These are phyloP conservation scores for Tinospora cordifolia DNA, from an alignment of 164 flowering plant genomes.

Conservation along the genomic window DNA sequence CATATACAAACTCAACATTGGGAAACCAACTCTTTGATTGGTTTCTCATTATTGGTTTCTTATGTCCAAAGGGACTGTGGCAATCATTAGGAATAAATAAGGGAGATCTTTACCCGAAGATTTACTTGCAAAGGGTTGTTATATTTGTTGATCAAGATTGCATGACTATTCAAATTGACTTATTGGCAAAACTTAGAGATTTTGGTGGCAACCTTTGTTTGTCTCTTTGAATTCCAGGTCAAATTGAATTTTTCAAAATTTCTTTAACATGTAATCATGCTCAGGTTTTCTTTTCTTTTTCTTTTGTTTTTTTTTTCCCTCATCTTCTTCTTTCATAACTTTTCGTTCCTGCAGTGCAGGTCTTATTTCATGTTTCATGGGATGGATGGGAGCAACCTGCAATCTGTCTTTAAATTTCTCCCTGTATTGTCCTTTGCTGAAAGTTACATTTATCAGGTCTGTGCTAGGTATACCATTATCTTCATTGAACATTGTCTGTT, in stretches of 20 bases:
- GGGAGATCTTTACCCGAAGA: background rate
- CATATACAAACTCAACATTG: background rate
- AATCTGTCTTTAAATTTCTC: constrained; percentile 57
- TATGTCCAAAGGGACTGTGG: background rate
- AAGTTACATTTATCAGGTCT: constrained; percentile 89
- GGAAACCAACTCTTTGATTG: background rate
- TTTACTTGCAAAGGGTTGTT: background rate
- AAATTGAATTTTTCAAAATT: background rate
- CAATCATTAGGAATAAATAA: background rate
- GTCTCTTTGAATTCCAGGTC: background rate
- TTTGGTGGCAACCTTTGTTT: background rate
- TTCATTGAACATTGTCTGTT: background rate
- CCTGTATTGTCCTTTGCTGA: constrained; percentile 84
- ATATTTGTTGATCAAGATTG: background rate
- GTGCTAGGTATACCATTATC: background rate
- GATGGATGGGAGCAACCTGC: constrained; percentile 60
- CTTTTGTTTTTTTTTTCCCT: too few relatives aligned
- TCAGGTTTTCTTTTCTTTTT: background rate
- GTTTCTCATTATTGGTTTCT: background rate
- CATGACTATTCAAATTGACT: background rate
- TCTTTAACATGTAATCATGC: background rate
- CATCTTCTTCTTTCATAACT: too few relatives aligned
- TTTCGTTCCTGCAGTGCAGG: constrained; percentile 58
- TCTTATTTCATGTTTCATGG: constrained; percentile 94
- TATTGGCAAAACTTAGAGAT: background rate